These are phyloP conservation scores for Saccharomyces hybrid DNA, from an alignment of 1,139 yeast genomes.

Conservation along the genomic window DNA sequence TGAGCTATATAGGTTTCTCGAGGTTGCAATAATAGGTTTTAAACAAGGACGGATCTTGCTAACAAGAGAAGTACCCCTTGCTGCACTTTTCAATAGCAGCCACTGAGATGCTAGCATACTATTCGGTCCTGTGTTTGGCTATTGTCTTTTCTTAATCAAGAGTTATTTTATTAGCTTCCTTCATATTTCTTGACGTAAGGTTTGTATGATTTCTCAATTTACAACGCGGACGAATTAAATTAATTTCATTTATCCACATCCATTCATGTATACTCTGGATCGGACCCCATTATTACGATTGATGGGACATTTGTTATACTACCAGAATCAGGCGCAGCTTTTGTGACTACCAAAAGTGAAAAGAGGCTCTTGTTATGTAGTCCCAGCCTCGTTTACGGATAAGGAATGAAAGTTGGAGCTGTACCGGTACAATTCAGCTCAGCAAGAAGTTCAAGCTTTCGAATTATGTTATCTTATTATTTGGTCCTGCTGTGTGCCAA, in stretches of 20 bases:
- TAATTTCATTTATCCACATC: background rate
- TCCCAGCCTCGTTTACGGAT: background rate
- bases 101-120: background rate
- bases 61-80: background rate
- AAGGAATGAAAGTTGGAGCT: background rate
- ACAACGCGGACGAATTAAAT: background rate
- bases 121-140: background rate
- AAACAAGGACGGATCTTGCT: background rate
- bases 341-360: background rate
- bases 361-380: background rate
- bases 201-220: background rate
- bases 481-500: background rate
- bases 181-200: background rate
- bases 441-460: background rate
- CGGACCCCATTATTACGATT: background rate
- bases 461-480: background rate
- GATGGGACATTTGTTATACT: background rate
- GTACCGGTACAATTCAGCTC: no score
- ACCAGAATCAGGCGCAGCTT: background rate
- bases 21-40: background rate
- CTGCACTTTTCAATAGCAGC: background rate
- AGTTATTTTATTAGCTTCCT: background rate
- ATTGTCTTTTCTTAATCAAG: constrained; percentile 2
- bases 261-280: background rate
- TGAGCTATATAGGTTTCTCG: background rate